These are phyloP conservation scores for Astragalus membranaceus DNA, from an alignment of 306 rosid genomes.

Conservation along the genomic window DNA sequence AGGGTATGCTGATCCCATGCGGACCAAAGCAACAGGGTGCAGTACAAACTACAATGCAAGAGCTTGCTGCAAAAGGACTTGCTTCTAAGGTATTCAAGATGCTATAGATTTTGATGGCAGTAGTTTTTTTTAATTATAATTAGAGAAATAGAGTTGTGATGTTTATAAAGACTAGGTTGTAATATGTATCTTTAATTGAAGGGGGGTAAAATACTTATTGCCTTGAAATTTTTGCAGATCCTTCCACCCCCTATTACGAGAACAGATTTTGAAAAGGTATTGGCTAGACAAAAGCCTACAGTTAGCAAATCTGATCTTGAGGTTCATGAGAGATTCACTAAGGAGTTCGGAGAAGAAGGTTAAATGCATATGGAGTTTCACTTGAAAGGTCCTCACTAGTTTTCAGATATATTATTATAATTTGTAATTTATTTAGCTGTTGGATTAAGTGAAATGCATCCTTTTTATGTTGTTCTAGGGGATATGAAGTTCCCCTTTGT, in stretches of 20 bases:
- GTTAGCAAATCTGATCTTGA: slow-evolving; percentile 93
- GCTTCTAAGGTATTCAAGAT: slow-evolving; percentile 66
- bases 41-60: slow-evolving; percentile 75
- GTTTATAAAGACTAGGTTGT: background rate
- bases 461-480: slow-evolving; percentile 32
- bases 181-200: background rate
- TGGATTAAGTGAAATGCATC: slow-evolving; percentile 38
- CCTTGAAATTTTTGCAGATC: slow-evolving; percentile 58
- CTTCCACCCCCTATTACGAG: slow-evolving; percentile 86
- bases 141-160: background rate
- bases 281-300: slow-evolving; percentile 92
- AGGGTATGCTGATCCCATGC: slow-evolving; percentile 83
- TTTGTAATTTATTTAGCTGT: slow-evolving; percentile 36
- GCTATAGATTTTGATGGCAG: background rate
- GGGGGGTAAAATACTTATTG: slow-evolving; percentile 5
- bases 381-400: slow-evolving; percentile 26
- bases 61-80: slow-evolving; percentile 72
- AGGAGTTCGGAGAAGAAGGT: slow-evolving; percentile 99
- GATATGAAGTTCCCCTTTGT: slow-evolving; percentile 34
- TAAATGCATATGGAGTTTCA: slow-evolving; percentile 40
- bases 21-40: slow-evolving; percentile 84
- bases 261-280: slow-evolving; percentile 92
- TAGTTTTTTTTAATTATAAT: background rate
- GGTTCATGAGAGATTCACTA: slow-evolving; percentile 88
- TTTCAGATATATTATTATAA: slow-evolving; percentile 22